These are phyloP conservation scores for Chrysosphaeria jannelii DNA, from an alignment of 2,329 filamentous ascomycete genomes.

Conservation along the genomic window DNA sequence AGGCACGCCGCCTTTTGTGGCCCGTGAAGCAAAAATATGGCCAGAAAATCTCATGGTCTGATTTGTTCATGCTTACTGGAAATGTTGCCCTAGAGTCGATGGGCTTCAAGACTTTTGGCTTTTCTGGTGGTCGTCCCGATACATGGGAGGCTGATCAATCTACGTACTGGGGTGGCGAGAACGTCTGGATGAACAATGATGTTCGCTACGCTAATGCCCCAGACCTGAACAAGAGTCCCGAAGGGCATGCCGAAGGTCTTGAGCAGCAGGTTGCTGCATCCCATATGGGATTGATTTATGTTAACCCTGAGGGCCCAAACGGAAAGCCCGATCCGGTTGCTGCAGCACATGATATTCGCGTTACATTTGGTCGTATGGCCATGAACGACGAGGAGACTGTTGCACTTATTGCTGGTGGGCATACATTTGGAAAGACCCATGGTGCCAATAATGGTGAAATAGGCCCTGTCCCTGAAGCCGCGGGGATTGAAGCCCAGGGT, in stretches of 20 bases:
- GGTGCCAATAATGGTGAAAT: conserved; percentile 34
- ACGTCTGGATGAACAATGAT: conserved; percentile 45
- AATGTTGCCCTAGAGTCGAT: conserved; percentile 53
- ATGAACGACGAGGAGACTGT: conserved; percentile 67
- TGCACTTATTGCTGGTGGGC: conserved; percentile 48
- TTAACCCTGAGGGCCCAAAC: conserved; percentile 53
- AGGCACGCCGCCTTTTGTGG: conserved; percentile 51
- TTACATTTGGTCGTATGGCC: conserved; percentile 49
- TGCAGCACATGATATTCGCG: conserved; percentile 40
- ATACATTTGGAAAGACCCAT: conserved; percentile 58
- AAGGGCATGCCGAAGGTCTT: conserved; percentile 23
- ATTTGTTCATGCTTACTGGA: conserved; percentile 38
- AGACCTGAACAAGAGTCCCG: conserved; percentile 9
- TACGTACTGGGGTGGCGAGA: conserved; percentile 49
- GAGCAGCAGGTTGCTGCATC: conserved; percentile 36
- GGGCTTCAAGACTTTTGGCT: conserved; percentile 45
- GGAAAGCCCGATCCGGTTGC: conserved; percentile 38
- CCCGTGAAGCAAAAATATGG: conserved; percentile 68
- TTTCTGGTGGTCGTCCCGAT: conserved; percentile 40
- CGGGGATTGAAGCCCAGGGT: conserved; percentile 32
- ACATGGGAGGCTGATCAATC: conserved; percentile 49
- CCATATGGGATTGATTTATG: conserved; percentile 56
- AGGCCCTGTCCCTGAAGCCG: conserved; percentile 34
- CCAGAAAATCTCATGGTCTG: conserved; percentile 56
- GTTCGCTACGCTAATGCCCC: conserved; percentile 29